These are phyloP conservation scores for Entomortierella lignicola DNA, from an alignment of 192 early-diverging fungal genomes.

Conservation along the genomic window DNA sequence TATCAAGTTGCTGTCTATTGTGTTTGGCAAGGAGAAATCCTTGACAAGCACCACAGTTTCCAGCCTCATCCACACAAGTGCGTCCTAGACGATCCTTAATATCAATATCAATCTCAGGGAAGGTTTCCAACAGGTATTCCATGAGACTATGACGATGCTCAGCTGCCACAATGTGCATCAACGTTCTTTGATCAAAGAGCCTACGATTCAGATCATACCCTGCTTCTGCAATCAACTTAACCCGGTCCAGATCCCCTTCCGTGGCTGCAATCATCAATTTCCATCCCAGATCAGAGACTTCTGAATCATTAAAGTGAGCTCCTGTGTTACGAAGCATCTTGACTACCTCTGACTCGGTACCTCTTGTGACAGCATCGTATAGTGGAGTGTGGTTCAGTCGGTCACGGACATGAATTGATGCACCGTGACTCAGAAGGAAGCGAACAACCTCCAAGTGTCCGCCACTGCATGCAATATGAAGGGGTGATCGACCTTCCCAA, in stretches of 20 bases:
- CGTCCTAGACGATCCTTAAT: conserved; percentile 66
- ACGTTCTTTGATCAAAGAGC: conserved; percentile 71
- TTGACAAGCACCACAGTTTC: conserved; percentile 23
- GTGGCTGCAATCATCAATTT: conserved; percentile 56
- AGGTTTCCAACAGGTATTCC: conserved; percentile 56
- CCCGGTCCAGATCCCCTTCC: conserved; percentile 27
- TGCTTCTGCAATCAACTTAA: conserved; percentile 52
- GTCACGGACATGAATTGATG: conserved; percentile 92
- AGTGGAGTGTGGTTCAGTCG: conserved; percentile 90
- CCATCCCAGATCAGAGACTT: conserved; percentile 76
- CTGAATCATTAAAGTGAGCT: conserved; percentile 90
- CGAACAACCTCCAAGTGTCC: conserved; percentile 79
- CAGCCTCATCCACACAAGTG: conserved; percentile 66
- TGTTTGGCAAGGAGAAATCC: conserved; percentile 7
- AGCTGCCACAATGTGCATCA: conserved; percentile 73
- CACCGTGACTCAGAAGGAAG: conserved; percentile 84
- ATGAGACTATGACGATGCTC: conserved; percentile 58
- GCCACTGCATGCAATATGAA: conserved; percentile 88
- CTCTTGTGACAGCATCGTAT: conserved; percentile 78
- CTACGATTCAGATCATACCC: conserved; percentile 77
- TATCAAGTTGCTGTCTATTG: background rate
- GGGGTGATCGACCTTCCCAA: conserved; percentile 74
- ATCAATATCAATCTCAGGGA: conserved; percentile 57
- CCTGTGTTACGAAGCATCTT: conserved; percentile 80
- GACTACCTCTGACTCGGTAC: conserved; percentile 71